Evolutionary conservation across 768 basidiomycete species (phyloP).

Genomic region (Russula olivacea): DNA sequence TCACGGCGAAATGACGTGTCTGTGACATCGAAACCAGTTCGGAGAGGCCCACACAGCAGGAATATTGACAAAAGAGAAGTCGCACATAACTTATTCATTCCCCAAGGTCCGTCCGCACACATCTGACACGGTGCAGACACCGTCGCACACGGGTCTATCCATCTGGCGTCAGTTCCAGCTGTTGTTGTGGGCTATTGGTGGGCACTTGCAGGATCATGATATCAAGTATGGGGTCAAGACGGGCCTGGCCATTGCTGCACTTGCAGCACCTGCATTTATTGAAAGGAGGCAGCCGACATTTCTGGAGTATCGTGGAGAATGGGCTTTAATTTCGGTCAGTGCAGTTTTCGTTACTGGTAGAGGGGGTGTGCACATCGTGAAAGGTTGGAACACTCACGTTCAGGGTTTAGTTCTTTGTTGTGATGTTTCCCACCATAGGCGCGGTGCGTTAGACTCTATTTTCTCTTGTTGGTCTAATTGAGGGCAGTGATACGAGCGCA

Average conservation of each 20-base stretch:
- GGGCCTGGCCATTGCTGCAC: conserved; percentile 72
- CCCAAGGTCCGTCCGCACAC: conserved; percentile 80
- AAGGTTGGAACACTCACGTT: background rate
- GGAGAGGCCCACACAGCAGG: conserved; percentile 37
- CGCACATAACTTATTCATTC: conserved; percentile 55
- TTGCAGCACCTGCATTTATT: conserved; percentile 87
- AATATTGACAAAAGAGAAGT: conserved; percentile 38
- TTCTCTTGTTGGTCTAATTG: conserved; percentile 1
- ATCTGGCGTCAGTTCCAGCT: conserved; percentile 60
- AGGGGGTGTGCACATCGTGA: background rate
- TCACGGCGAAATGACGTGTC: background rate
- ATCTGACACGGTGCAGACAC: conserved; percentile 81
- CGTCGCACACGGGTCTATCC: conserved; percentile 53
- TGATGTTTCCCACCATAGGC: conserved; percentile 87
- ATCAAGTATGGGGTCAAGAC: conserved; percentile 85
- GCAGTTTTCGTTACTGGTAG: conserved; percentile 7
- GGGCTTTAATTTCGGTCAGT: conserved; percentile 88
- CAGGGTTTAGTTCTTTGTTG: conserved; percentile 66
- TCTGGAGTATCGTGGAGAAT: conserved; percentile 82
- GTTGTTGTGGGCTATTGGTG: conserved; percentile 65
- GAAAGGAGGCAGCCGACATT: conserved; percentile 72
- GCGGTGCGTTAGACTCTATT: conserved; percentile 46
- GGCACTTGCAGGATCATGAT: conserved; percentile 60
- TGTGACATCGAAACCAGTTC: conserved; percentile 13
- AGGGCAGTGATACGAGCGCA: conserved; percentile 16